Base-by-base conservation (phyloP, 768 basidiomycete genomes). In the Arthromyces matolae region DNA sequence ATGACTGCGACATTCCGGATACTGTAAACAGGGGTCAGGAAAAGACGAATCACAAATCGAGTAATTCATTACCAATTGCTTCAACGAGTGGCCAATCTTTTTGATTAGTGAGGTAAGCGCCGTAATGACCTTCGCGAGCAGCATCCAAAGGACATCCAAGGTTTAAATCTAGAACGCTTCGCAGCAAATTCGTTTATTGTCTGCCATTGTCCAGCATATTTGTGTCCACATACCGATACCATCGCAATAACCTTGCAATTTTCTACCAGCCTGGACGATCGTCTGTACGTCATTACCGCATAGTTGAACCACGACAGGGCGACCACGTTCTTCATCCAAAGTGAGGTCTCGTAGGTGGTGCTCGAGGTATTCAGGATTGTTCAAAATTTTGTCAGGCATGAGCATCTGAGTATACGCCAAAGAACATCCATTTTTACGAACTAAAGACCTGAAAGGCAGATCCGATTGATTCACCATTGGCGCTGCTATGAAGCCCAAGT, bases 391-490 rank as follows among this genome's bases (percentile, higher is more conserved):
- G 29, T 82, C 72, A 8, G 88, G 75, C 37, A 75, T 67, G 29
- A 85, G 79, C 89, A 91, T 91, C 59, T 90, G 87, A 3, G 88
- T 86, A 64, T 86, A 89, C 13, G 80, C 70, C 55, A 82, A 60
- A 1, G 86, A 86, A 22, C 84, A 78, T 16, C 83, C 82, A 63
- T 89, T 75, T 50, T 68, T 70, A 45, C 77, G 73, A 3, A 78
- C 77, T 42, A 89, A 73, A 10, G 77, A 53, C 27, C 88, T 75
- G 57, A 89, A 90, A 1, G 88, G 84, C 0, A 84, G 72, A 55
- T 91, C 88, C 22, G 85, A 87, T 59, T 89, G 87, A 49, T 86
- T 82, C 48, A 90, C 77, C 86, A 89, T 89, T 3, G 86, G 86
- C 6, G 86, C 86, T 6, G 83, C 73, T 44, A 87, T 75, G 47